These are phyloP conservation scores for Antarctomyces pellizariae DNA, from an alignment of 495 filamentous ascomycete species.

Conservation along the genomic window DNA sequence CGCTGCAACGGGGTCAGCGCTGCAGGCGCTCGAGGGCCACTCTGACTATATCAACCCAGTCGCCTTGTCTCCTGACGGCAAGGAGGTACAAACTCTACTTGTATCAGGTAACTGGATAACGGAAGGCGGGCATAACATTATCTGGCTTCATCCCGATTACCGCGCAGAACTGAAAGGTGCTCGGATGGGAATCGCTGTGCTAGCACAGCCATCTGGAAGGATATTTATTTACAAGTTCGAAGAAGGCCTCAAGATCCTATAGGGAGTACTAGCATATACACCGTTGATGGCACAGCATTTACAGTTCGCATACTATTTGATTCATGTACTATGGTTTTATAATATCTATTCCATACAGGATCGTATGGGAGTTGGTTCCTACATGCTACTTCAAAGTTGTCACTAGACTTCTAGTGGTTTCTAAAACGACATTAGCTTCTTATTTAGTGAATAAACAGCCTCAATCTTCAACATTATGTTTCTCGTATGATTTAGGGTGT, in stretches of 20 bases:
- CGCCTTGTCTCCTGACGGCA: constrained; percentile 4
- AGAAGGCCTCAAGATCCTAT: constrained; percentile 3
- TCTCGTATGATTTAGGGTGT: too few relatives aligned
- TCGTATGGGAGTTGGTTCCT: constrained; percentile 5
- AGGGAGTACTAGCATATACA: too few relatives aligned
- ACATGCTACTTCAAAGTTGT: constrained; percentile 7
- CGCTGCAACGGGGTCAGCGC: constrained; percentile 5
- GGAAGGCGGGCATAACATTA: constrained; percentile 1
- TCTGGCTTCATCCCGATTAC: constrained; percentile 5
- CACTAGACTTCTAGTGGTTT: constrained; percentile 7
- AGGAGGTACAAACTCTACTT: background rate
- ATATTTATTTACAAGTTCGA: constrained; percentile 5
- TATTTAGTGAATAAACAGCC: too few relatives aligned
- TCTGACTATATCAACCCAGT: constrained; percentile 6
- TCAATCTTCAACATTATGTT: too few relatives aligned
- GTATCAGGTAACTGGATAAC: constrained; percentile 3
- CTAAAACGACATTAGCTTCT: too few relatives aligned
- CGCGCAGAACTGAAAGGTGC: constrained; percentile 2
- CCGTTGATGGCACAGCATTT: constrained; percentile 2
- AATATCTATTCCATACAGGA: constrained; percentile 8
- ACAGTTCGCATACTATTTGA: constrained; percentile 3
- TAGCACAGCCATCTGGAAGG: constrained; percentile 5
- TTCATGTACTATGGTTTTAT: constrained; percentile 7
- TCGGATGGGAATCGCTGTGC: constrained; percentile 1
- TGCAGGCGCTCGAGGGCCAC: constrained; percentile 8